Evolutionary conservation across 257 asterid species (phyloP).

Genomic region (Solanum habrochaites): DNA sequence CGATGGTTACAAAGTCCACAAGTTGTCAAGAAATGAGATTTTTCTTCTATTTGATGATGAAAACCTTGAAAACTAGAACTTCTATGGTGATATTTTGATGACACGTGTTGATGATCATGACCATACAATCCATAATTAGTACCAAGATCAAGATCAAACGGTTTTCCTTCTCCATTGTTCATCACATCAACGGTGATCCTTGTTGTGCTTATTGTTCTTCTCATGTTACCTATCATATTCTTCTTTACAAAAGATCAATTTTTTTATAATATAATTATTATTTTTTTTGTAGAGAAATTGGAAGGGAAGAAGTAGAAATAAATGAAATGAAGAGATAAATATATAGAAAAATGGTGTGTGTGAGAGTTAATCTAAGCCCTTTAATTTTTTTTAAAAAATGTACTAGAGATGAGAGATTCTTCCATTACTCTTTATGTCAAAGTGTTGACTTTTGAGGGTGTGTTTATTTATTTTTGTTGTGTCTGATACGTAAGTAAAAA

Average conservation of each 20-base stretch:
- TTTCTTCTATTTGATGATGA: conserved; percentile 1
- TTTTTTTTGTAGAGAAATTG: not conserved
- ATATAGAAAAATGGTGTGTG: not conserved
- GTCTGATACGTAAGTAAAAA: not conserved
- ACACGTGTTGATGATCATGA: conserved; percentile 2
- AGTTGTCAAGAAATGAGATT: conserved; percentile 31
- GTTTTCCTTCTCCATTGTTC: conserved; percentile 7
- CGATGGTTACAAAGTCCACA: conserved; percentile 53
- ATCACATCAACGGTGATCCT: conserved; percentile 18
- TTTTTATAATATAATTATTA: not conserved
- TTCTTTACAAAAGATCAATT: not conserved
- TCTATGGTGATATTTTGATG: conserved; percentile 18
- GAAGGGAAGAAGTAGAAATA: not conserved
- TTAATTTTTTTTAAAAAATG: not conserved
- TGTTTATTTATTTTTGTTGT: not conserved
- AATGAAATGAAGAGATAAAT: not conserved
- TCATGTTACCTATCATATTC: not conserved
- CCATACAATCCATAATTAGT: not conserved
- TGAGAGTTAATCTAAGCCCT: not conserved
- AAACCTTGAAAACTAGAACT: not conserved
- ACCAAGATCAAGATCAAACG: not conserved
- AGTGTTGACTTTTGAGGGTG: not conserved
- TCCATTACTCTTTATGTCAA: not conserved
- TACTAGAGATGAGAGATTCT: not conserved
- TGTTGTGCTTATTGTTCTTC: conserved; percentile 32